Percentiles rank a stretch among this genome's conserved stretches.
Evolutionary conservation across 1,139 yeast genomes (phyloP).

Genomic region (Pichia norvegensis): DNA sequence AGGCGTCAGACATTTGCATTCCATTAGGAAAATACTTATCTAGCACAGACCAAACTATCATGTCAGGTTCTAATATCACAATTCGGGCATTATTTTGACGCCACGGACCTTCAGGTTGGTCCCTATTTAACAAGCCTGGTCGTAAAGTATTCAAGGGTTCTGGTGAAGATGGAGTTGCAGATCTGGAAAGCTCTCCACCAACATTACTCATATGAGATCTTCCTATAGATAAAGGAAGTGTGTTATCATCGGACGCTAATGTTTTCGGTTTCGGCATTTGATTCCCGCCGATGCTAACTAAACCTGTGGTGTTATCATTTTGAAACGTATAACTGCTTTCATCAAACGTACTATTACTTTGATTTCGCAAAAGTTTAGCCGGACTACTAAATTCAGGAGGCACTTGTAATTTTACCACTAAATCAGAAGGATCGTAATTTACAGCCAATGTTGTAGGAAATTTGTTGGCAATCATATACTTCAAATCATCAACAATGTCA

Average conservation of each 20-base stretch:
- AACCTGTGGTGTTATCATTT: background rate
- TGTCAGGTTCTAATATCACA: slow-evolving; percentile 55
- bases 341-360: background rate
- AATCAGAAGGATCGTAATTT: slow-evolving; percentile 63
- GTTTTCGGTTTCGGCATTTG: background rate
- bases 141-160: slow-evolving; percentile 2
- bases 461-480: slow-evolving; percentile 48
- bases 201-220: slow-evolving; percentile 2
- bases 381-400: slow-evolving; percentile 6
- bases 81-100: background rate
- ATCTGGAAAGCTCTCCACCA: slow-evolving; percentile 1
- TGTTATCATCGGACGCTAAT: slow-evolving; percentile 1
- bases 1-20: slow-evolving; percentile 62
- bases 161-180: slow-evolving; percentile 12
- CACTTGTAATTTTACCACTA: slow-evolving; percentile 36
- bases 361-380: background rate
- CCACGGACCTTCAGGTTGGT: background rate
- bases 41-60: slow-evolving; percentile 48
- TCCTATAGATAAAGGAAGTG: background rate
- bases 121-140: background rate
- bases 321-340: background rate
- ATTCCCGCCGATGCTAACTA: background rate
- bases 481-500: slow-evolving; percentile 70
- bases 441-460: slow-evolving; percentile 65
- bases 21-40: slow-evolving; percentile 61